A percentile compares a stretch with the other conserved stretches of the same genome.
These are phyloP conservation scores for Rhizophagus clarus DNA, from an alignment of 192 early-diverging fungal genomes.

Conservation along the genomic window DNA sequence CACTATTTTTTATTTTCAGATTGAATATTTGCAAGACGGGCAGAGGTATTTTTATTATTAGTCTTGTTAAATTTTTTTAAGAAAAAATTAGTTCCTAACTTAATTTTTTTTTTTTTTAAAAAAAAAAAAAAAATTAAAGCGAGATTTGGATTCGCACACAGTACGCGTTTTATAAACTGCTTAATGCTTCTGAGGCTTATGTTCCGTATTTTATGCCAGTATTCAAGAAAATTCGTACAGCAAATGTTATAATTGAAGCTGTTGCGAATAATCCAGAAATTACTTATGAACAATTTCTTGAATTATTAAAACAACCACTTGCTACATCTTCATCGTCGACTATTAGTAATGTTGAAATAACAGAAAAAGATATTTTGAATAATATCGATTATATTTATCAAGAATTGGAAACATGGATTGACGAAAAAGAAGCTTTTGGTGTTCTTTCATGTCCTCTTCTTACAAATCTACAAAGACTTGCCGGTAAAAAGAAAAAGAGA, in stretches of 20 bases:
- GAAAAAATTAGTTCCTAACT: neutral
- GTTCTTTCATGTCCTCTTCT: slow-evolving; percentile 24
- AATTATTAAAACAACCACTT: neutral
- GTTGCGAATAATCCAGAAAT: slow-evolving; percentile 15
- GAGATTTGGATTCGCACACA: slow-evolving; percentile 40
- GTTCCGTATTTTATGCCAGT: slow-evolving; percentile 26
- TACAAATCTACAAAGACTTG: neutral
- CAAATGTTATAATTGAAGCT: slow-evolving; percentile 28
- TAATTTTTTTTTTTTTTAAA: neutral
- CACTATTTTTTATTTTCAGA: slow-evolving; percentile 33
- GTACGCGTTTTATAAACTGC: slow-evolving; percentile 33
- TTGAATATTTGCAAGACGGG: slow-evolving; percentile 25
- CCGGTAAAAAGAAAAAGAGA: neutral
- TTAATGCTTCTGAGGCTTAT: slow-evolving; percentile 27
- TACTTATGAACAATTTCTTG: slow-evolving; percentile 30
- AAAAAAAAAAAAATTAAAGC: neutral
- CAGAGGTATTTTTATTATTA: neutral
- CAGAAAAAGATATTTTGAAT: slow-evolving; percentile 30
- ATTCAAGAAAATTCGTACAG: slow-evolving; percentile 26
- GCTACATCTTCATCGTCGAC: neutral
- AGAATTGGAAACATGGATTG: slow-evolving; percentile 21
- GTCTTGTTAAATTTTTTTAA: neutral
- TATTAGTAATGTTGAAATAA: slow-evolving; percentile 20
- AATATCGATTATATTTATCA: slow-evolving; percentile 29
- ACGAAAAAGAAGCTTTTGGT: slow-evolving; percentile 20